Conservation (phyloP, 345 rosid genomes). For the Excoecaria cochinchinensis region DNA sequence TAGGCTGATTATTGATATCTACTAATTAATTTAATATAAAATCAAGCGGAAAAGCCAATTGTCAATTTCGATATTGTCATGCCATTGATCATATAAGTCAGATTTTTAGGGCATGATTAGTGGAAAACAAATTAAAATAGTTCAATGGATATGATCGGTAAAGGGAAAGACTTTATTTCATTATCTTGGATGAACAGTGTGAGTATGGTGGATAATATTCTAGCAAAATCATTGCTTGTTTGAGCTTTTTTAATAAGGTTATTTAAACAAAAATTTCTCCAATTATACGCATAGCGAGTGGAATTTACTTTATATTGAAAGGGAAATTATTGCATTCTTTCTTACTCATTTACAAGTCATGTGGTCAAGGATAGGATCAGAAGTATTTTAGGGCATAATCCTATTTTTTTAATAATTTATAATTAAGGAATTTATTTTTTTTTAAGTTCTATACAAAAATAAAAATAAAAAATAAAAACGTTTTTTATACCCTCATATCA, state of each 20-base stretch:
- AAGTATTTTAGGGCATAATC: too few relatives aligned
- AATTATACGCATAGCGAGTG: not conserved
- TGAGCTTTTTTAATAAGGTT: not conserved
- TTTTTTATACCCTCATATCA: too few relatives aligned
- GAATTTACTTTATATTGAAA: slow-evolving; percentile 12
- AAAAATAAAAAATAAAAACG: too few relatives aligned
- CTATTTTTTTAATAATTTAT: too few relatives aligned
- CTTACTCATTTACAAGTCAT: not conserved
- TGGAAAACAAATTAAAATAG: not conserved
- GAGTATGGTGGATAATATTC: not conserved
- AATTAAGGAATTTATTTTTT: too few relatives aligned
- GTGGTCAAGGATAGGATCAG: too few relatives aligned
- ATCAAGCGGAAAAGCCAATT: not conserved
- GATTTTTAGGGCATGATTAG: not conserved
- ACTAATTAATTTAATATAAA: too few relatives aligned
- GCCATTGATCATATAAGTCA: not conserved
- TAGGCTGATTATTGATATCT: too few relatives aligned
- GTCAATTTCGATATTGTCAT: not conserved
- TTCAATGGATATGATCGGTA: not conserved
- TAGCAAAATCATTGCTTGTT: not conserved
- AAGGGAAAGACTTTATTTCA: not conserved
- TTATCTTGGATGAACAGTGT: not conserved
- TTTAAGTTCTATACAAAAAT: too few relatives aligned
- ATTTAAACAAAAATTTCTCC: not conserved
- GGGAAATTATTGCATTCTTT: not conserved